Evolutionary conservation across 2,329 filamentous ascomycete genomes (phyloP).

Genomic region (Alternaria conjuncta): DNA sequence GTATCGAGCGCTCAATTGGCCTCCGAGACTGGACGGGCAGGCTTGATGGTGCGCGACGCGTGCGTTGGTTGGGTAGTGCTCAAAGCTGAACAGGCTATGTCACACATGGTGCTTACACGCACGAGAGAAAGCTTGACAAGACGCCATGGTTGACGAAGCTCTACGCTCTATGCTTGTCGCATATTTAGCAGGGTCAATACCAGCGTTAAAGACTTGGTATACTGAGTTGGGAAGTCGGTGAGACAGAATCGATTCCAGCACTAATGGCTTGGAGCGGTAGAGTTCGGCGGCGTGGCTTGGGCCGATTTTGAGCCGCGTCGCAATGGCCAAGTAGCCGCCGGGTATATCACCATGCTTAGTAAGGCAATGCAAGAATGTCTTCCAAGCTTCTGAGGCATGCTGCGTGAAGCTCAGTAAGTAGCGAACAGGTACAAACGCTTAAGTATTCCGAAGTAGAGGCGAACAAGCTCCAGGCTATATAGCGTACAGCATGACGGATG

Average conservation of each 20-base stretch:
- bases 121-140: background rate
- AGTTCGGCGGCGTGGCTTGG: constrained; percentile 10
- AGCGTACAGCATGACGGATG: background rate
- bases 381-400: background rate
- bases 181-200: background rate
- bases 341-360: constrained; percentile 6
- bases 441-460: background rate
- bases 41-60: background rate
- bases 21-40: background rate
- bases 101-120: background rate
- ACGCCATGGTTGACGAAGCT: background rate
- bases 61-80: background rate
- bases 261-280: constrained; percentile 37
- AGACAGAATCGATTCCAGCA: constrained; percentile 28
- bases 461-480: background rate
- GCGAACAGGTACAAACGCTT: background rate
- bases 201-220: constrained; percentile 16
- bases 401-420: background rate
- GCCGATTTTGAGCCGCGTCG: constrained; percentile 7
- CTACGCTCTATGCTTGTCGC: background rate
- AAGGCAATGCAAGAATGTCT: background rate
- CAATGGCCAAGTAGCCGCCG: background rate
- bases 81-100: background rate
- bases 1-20: background rate
- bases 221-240: constrained; percentile 23